These are phyloP conservation scores for Blastobotrys persicus DNA, from an alignment of 1,139 yeast genomes.

Conservation along the genomic window DNA sequence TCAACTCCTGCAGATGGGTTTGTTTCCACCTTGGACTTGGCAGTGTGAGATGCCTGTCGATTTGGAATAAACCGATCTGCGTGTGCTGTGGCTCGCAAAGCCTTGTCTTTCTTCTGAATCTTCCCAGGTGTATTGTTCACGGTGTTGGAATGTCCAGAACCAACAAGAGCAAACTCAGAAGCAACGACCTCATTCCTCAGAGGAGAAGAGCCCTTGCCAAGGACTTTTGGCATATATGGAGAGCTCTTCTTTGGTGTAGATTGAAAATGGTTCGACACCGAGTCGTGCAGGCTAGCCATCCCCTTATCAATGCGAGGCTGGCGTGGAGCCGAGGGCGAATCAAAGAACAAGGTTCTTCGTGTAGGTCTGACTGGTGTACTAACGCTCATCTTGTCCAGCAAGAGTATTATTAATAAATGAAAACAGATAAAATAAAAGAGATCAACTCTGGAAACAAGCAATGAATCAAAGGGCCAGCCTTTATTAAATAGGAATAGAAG, in stretches of 20 bases:
- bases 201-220: conserved; percentile 39
- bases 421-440: no score
- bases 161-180: conserved; percentile 33
- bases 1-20: not conserved
- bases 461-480: conserved; percentile 28
- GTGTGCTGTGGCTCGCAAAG: conserved; percentile 31
- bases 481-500: not conserved
- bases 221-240: conserved; percentile 23
- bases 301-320: conserved; percentile 23
- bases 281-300: not conserved
- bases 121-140: conserved; percentile 24
- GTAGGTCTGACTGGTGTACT: conserved; percentile 30
- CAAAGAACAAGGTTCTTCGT: conserved; percentile 28
- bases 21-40: conserved; percentile 42
- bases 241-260: conserved; percentile 20
- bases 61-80: conserved; percentile 52
- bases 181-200: conserved; percentile 46
- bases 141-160: conserved; percentile 12
- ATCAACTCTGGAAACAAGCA: conserved; percentile 17
- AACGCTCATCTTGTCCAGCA: conserved; percentile 25
- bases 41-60: conserved; percentile 43
- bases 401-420: conserved; percentile 4
- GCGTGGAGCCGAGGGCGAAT: conserved; percentile 25
- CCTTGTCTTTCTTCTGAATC: conserved; percentile 28
- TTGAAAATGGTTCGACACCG: conserved; percentile 9